A percentile compares a stretch with the other conserved stretches of the same genome.
phyloP scores from a whole-genome alignment of 345 rosid genomes.

The Chamaenerion angustifolium region DNA sequence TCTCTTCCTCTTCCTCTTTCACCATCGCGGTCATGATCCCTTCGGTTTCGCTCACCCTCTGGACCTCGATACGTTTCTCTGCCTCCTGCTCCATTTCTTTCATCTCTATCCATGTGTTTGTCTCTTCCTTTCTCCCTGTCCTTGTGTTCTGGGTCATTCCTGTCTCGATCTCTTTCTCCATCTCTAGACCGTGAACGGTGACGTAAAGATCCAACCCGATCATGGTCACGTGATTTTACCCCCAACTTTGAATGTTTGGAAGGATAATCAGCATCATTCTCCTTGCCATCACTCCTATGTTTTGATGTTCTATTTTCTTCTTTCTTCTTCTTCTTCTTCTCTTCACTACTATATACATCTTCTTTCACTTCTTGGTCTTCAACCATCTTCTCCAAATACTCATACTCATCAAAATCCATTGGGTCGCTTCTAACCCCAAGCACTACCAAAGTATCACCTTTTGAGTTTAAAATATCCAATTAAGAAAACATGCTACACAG shows the following conservation, averaged over 20 bases:
- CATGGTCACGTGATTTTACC: conserved; percentile 38
- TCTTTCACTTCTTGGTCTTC: conserved; percentile 61
- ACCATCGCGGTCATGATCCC: conserved; percentile 18
- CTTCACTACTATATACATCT: conserved; percentile 35
- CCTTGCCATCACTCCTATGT: conserved; percentile 40
- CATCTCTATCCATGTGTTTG: conserved; percentile 36
- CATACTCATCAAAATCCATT: conserved; percentile 95
- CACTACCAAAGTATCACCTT: no score
- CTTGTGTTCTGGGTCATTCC: conserved; percentile 43
- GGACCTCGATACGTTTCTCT: conserved; percentile 29
- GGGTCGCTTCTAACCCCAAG: no score
- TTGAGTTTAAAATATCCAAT: no score
- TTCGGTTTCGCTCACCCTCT: conserved; percentile 21
- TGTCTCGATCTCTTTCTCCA: conserved; percentile 50
- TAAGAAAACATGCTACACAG: no score
- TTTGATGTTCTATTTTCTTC: conserved; percentile 40
- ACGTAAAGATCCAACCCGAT: conserved; percentile 24
- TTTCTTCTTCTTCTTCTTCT: conserved; percentile 24
- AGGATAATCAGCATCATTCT: conserved; percentile 26
- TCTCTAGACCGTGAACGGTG: conserved; percentile 60
- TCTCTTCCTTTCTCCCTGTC: conserved; percentile 48
- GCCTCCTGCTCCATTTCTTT: conserved; percentile 23
- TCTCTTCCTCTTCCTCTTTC: conserved; percentile 23
- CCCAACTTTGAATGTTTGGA: conserved; percentile 43
- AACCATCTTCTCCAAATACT: conserved; percentile 78